phyloP scores from a whole-genome alignment of 768 basidiomycete genomes.

The Pholiota molesta region DNA sequence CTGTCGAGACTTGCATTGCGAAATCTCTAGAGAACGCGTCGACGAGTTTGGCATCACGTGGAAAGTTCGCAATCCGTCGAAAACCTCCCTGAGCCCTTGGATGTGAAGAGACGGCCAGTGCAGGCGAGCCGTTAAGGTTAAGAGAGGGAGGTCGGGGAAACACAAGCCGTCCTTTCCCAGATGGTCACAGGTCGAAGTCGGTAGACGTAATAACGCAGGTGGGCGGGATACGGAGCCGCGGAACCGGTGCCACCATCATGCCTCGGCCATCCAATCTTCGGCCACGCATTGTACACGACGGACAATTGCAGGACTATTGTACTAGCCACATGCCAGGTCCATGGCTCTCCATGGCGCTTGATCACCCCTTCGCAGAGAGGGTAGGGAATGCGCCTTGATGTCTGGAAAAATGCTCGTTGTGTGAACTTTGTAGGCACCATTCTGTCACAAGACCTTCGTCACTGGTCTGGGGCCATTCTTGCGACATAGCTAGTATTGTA shows the following conservation, averaged over 20 bases:
- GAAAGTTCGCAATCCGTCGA: background rate
- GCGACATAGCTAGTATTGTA: background rate
- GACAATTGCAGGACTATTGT: too few species aligned
- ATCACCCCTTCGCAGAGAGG: background rate
- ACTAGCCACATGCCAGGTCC: background rate
- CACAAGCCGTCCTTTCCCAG: background rate
- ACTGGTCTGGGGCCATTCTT: background rate
- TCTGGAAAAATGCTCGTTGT: background rate
- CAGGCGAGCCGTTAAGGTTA: background rate
- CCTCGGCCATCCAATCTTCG: background rate
- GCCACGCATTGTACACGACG: background rate
- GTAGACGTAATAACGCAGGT: background rate
- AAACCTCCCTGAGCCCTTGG: background rate
- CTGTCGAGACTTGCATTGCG: background rate
- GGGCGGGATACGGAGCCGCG: background rate
- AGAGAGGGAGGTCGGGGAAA: background rate
- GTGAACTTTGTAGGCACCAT: background rate
- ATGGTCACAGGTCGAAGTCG: background rate
- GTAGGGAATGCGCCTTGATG: background rate
- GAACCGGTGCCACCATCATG: background rate
- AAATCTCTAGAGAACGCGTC: background rate
- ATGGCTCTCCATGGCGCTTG: background rate
- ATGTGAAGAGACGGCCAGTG: background rate
- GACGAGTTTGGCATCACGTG: conserved; percentile 1
- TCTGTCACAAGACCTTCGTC: background rate